These are phyloP conservation scores for Luzula sylvatica DNA, from an alignment of 176 grass and related monocot species.

Conservation along the genomic window DNA sequence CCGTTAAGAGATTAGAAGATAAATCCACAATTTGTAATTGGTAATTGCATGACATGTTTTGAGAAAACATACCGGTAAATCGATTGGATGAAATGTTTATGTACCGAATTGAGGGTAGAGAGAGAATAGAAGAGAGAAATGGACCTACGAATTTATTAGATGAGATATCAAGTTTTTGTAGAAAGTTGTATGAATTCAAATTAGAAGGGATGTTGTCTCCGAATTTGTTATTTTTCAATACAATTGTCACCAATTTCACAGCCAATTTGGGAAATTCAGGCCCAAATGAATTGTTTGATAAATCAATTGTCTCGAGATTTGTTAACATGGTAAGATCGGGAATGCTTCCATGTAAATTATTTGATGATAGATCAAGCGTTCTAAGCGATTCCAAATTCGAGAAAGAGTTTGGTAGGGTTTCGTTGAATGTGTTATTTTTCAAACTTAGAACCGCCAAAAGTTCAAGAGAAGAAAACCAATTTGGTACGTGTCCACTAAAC, in stretches of 20 bases:
- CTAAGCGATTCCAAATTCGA: conserved; percentile 40
- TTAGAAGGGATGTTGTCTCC: conserved; percentile 36
- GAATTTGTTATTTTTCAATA: conserved; percentile 66
- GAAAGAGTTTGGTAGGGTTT: conserved; percentile 50
- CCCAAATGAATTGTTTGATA: conserved; percentile 60
- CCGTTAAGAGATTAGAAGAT: conserved; percentile 67
- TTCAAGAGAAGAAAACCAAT: conserved; percentile 39
- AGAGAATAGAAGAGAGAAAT: conserved; percentile 51
- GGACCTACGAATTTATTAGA: conserved; percentile 70
- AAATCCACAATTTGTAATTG: conserved; percentile 65
- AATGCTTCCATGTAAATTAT: conserved; percentile 58
- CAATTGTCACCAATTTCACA: conserved; percentile 56
- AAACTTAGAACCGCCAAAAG: conserved; percentile 58
- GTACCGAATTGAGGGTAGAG: conserved; percentile 57
- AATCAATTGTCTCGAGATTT: conserved; percentile 62
- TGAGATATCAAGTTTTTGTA: conserved; percentile 66
- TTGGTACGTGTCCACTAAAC: conserved; percentile 44
- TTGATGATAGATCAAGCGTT: conserved; percentile 57
- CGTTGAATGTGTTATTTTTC: conserved; percentile 62
- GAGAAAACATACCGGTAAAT: conserved; percentile 76
- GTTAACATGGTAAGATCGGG: conserved; percentile 46
- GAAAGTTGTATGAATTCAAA: conserved; percentile 40
- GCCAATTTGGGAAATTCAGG: conserved; percentile 64
- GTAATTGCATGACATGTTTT: conserved; percentile 47
- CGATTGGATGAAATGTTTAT: conserved; percentile 61